Base-by-base conservation (phyloP, 805 yeast genomes). In the Hanseniaspora nectarophila region DNA sequence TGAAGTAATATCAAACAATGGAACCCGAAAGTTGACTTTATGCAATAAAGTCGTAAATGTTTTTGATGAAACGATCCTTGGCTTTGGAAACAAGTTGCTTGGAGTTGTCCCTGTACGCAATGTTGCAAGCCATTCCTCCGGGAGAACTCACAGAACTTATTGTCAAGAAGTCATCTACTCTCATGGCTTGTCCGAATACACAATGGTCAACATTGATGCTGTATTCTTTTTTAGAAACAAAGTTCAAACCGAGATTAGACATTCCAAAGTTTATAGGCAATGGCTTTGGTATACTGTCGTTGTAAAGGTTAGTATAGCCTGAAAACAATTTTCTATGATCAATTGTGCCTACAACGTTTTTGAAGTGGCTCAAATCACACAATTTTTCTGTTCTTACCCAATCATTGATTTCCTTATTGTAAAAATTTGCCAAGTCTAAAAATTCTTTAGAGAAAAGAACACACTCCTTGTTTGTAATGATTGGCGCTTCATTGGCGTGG, bases 181-280 rank as follows among this genome's bases (percentile, higher is more conserved):
- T 49, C 44, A 42, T 49, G 12, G 35, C 32, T 28, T 49, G 53
- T 13, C 46, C 38, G 24, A 49, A 49, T 4, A 49, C 35, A 20
- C 34, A 16, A 23, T 34, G 21, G 2, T 12, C 21, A 18, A 49
- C 46, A 34, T 49, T 49, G 10, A 18, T 13, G 12, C 43, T 40
- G n/a, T 40, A 23, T 7, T 26, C 28, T 3, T n/a, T 16, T 26
- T 28, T 28, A 2, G 9, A 5, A 4, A n/a, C 32, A 20, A 49
- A 49, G 26, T 42, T 49, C 6, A 49, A 10, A 10, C 46, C 44
- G 5, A 49, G 16, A 10, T 49, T 49, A 13, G 53, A 49, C 18
- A 49, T 28, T 4, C 23, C 53, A 34, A 29, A 42, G 37, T 44
- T 42, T 12, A 9, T 2, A 20, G 35, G n/a, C 4, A 44, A 34